Evolutionary conservation across 352 stramenopile species (phyloP).

Genomic region (Phytophthora tentaculata): DNA sequence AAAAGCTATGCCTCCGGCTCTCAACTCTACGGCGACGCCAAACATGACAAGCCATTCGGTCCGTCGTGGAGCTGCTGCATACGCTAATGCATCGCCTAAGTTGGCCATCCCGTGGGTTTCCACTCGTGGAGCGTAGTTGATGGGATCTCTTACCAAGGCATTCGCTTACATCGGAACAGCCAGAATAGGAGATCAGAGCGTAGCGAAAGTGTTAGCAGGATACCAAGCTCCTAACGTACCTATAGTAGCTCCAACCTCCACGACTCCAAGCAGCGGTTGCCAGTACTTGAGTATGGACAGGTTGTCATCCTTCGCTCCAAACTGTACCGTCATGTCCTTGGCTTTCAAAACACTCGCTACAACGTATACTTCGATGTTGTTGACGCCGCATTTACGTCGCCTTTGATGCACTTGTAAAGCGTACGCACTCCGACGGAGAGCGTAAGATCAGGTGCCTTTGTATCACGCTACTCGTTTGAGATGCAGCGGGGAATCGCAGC

Average conservation of each 20-base stretch:
- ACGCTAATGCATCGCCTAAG: constrained; percentile 23
- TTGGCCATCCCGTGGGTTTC: constrained; percentile 31
- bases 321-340: constrained; percentile 4
- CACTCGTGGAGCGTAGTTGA: constrained; percentile 16
- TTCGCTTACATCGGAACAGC: constrained; percentile 36
- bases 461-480: not conserved
- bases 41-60: constrained; percentile 8
- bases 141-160: constrained; percentile 24
- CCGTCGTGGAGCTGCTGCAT: constrained; percentile 9
- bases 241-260: constrained; percentile 1
- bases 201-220: constrained; percentile 23
- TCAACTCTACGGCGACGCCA: not conserved
- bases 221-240: constrained; percentile 16
- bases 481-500: no score
- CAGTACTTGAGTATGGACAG: constrained; percentile 7
- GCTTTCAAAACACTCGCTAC: not conserved
- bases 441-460: not conserved
- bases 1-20: not conserved
- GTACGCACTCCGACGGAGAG: not conserved
- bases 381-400: constrained; percentile 8
- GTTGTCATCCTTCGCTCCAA: constrained; percentile 7
- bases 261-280: not conserved
- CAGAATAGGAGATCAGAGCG: constrained; percentile 25
- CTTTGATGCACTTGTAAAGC: constrained; percentile 15
- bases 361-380: constrained; percentile 12